These are phyloP conservation scores for Crithidia sp. DNA, from an alignment of 208 protist species.

Conservation along the genomic window DNA sequence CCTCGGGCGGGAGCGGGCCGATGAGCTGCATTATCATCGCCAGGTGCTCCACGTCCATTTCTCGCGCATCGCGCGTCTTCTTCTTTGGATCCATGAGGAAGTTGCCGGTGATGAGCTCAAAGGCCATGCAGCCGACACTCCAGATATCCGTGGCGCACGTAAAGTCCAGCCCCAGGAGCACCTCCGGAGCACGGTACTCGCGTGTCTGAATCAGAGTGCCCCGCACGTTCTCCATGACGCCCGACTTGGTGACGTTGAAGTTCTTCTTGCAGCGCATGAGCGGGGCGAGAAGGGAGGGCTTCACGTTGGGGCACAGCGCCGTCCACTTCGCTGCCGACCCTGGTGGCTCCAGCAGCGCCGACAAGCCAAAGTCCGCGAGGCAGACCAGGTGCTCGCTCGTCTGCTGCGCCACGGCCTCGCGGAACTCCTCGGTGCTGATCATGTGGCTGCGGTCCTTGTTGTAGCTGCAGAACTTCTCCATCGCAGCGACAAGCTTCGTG, in stretches of 20 bases:
- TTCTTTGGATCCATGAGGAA: slow-evolving; percentile 90
- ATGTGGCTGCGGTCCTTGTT: slow-evolving; percentile 60
- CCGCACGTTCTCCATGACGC: slow-evolving; percentile 60
- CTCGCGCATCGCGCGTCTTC: slow-evolving; percentile 48
- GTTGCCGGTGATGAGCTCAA: slow-evolving; percentile 87
- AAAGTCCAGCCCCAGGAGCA: slow-evolving; percentile 88
- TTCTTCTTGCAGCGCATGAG: slow-evolving; percentile 62
- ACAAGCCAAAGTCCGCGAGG: slow-evolving; percentile 84
- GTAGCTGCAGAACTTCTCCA: slow-evolving; percentile 69
- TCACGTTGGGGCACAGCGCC: slow-evolving; percentile 23
- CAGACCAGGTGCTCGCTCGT: slow-evolving; percentile 60
- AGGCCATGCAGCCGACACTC: slow-evolving; percentile 91
- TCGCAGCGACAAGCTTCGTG: slow-evolving; percentile 57
- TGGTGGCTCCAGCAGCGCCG: slow-evolving; percentile 59
- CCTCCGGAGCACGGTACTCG: slow-evolving; percentile 92
- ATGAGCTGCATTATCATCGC: slow-evolving; percentile 89
- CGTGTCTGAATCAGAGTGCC: slow-evolving; percentile 91
- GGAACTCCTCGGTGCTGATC: slow-evolving; percentile 35
- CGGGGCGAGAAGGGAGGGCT: slow-evolving; percentile 31
- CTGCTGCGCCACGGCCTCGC: slow-evolving; percentile 31
- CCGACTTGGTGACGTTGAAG: slow-evolving; percentile 58
- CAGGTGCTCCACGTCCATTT: slow-evolving; percentile 78
- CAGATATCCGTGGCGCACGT: slow-evolving; percentile 91
- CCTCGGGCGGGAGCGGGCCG: slow-evolving; percentile 60
- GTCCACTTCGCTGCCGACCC: slow-evolving; percentile 19